Evolutionary conservation across 148 eudicot genomes (phyloP).

Genomic region (Camellia granthamiana): DNA sequence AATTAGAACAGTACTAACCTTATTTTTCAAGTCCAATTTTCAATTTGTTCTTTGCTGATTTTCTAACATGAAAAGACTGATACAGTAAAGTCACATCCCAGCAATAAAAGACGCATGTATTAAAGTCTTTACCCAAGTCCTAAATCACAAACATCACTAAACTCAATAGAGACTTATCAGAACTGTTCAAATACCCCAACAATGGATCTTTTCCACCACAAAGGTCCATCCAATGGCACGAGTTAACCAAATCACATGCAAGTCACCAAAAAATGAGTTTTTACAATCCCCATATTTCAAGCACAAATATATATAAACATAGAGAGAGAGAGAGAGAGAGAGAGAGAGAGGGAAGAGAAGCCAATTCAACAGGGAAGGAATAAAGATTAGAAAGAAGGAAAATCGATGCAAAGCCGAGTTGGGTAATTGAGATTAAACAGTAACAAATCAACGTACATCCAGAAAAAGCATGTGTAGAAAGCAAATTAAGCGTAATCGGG

Average conservation of each 20-base stretch:
- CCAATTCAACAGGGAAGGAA: not conserved
- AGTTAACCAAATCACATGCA: not conserved
- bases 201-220: not conserved
- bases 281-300: not conserved
- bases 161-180: not conserved
- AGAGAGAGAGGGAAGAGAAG: not conserved
- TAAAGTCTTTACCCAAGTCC: too few relatives aligned
- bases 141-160: too few relatives aligned
- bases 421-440: conserved; percentile 3
- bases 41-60: too few relatives aligned
- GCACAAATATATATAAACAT: not conserved
- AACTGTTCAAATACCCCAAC: not conserved
- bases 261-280: not conserved
- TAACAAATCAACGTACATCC: not conserved
- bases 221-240: not conserved
- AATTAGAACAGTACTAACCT: too few relatives aligned
- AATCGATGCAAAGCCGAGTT: not conserved
- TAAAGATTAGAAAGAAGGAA: not conserved
- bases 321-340: not conserved
- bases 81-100: not conserved
- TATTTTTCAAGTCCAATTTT: too few relatives aligned
- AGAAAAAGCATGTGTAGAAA: not conserved
- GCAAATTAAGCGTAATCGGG: not conserved
- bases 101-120: not conserved
- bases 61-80: not conserved